Base-by-base conservation (phyloP, 1,284 basidiomycete genomes). In the Rhodotorula sp. region DNA sequence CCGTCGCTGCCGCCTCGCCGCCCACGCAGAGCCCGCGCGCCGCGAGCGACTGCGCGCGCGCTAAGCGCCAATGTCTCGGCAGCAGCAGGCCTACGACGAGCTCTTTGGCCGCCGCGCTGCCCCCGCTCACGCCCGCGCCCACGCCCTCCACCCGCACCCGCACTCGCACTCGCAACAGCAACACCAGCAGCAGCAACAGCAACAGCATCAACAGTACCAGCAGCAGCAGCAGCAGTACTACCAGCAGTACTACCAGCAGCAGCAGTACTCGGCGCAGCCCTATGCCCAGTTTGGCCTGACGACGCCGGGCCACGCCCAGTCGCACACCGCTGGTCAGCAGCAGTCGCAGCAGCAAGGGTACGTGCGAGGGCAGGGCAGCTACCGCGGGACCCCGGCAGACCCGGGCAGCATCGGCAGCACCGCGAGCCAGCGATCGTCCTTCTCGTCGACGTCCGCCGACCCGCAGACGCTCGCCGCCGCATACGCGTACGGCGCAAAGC, bases 81-180 rank as follows among this genome's bases (percentile, higher is more conserved):
- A 63, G 52, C 61, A 73, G 48, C 64, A 70, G 34, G 91, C 91
- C 53, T 92, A 90, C 83, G 89, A 91, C 81, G 87, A 88, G 78
- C 91, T 92, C 81, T 92, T 92, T 81, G 89, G 90, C 49, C 86
- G 91, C 88, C 61, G 42, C 64, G 49, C 42, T 65, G 46, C 45
- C 52, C 61, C 53, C 27, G 42, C 41, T 58, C 69, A n/a, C 48
- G 48, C 16, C 59, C 56, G 5, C 54, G 41, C 27, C 48, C 64
- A 34, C 34, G 12, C 45, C 27, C 56, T 53, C n/a, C 64, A 55
- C n/a, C 56, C 63, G 25, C 27, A 66, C 23, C 67, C 52, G 59
- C 77, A 79, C 27, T 79, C 75, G 46, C 74, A 79, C 78, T 75
- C 27, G 61, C 67, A 69, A 54, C 77, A 62, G 80, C 82, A 77